Evolutionary conservation across 2,329 filamentous ascomycete species (phyloP).

Genomic region (Fusarium euwallaceae): DNA sequence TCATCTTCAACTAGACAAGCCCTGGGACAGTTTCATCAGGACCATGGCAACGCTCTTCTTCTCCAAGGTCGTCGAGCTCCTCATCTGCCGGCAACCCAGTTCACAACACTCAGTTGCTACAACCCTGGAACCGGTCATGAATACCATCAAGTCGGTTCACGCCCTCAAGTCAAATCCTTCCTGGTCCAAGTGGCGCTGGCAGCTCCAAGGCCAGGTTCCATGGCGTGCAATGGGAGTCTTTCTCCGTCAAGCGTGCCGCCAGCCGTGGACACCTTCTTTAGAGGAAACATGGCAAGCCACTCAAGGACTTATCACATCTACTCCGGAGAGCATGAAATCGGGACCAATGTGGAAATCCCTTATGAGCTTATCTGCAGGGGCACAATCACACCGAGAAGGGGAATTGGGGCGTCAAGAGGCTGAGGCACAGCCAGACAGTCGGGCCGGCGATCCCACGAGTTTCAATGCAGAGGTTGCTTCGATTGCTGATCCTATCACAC

Average conservation of each 20-base stretch:
- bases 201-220: slow-evolving; percentile 45
- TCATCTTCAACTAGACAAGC: slow-evolving; percentile 4
- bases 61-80: slow-evolving; percentile 45
- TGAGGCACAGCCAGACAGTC: slow-evolving; percentile 4
- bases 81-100: slow-evolving; percentile 28
- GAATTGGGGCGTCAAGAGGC: slow-evolving; percentile 16
- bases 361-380: slow-evolving; percentile 10
- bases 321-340: slow-evolving; percentile 13
- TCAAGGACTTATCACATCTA: slow-evolving; percentile 10
- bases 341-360: slow-evolving; percentile 37
- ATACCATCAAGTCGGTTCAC: slow-evolving; percentile 39
- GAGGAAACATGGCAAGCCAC: slow-evolving; percentile 42
- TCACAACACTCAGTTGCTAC: not conserved
- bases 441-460: not conserved
- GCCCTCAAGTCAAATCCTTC: slow-evolving; percentile 35
- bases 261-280: slow-evolving; percentile 39
- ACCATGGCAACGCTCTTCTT: slow-evolving; percentile 45
- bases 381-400: slow-evolving; percentile 25
- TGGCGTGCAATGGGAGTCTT: slow-evolving; percentile 46
- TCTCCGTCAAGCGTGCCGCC: slow-evolving; percentile 36
- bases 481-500: slow-evolving; percentile 6
- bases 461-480: slow-evolving; percentile 13
- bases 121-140: slow-evolving; percentile 19
- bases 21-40: slow-evolving; percentile 35
- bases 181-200: slow-evolving; percentile 49